Evolutionary conservation across 176 grass and related monocot species (phyloP).

Genomic region (Musa itinerans): DNA sequence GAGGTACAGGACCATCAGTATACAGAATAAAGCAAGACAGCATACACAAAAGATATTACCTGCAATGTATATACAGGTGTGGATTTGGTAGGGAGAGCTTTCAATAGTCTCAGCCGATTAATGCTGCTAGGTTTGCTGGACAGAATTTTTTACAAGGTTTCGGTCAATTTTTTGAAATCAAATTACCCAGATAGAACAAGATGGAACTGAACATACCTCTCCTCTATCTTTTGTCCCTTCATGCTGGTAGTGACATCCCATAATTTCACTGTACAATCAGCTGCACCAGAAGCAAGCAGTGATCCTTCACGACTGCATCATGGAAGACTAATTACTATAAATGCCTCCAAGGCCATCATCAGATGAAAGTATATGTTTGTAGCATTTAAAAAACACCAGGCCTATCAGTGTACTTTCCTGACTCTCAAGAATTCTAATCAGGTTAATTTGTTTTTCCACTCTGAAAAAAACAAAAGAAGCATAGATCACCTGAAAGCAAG

Average conservation of each 20-base stretch:
- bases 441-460: neutral
- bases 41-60: conserved; percentile 36
- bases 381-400: neutral
- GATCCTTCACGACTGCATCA: conserved; percentile 72
- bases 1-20: neutral
- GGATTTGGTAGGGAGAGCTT: conserved; percentile 83
- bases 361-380: too few relatives aligned
- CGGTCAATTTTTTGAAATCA: neutral
- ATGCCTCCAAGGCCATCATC: neutral
- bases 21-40: neutral
- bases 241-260: conserved; percentile 82
- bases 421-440: neutral
- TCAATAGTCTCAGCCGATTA: conserved; percentile 59
- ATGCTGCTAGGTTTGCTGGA: conserved; percentile 54
- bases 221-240: conserved; percentile 70
- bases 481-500: conserved; percentile 76
- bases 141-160: neutral
- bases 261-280: conserved; percentile 84
- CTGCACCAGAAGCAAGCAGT: conserved; percentile 90
- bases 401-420: neutral
- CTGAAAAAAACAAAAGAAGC: neutral
- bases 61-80: conserved; percentile 74
- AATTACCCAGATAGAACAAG: conserved; percentile 1
- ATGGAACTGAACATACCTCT: conserved; percentile 34
- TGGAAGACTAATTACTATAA: conserved; percentile 2